Evolutionary conservation across 208 protist genomes (phyloP).

Genomic region (Leishmania tropica): DNA sequence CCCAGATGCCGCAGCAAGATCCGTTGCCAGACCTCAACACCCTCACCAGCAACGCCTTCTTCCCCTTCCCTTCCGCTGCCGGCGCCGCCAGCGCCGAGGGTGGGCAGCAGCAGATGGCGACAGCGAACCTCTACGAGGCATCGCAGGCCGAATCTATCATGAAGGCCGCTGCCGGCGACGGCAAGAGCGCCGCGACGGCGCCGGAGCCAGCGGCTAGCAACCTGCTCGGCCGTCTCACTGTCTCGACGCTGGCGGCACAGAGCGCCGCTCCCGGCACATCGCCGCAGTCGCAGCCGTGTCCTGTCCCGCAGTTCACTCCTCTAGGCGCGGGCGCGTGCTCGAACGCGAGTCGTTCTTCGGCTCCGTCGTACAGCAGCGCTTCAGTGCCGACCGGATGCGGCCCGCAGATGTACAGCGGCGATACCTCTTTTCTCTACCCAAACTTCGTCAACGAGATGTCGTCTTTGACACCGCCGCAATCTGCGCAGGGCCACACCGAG

Average conservation of each 20-base stretch:
- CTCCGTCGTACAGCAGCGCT: constrained; percentile 9
- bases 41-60: background rate
- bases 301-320: background rate
- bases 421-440: constrained; percentile 20
- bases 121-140: background rate
- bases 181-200: background rate
- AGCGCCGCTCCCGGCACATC: background rate
- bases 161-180: constrained; percentile 7
- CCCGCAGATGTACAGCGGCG: constrained; percentile 16
- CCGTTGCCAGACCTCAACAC: background rate
- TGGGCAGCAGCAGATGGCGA: background rate
- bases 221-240: constrained; percentile 2
- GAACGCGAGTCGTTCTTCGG: constrained; percentile 14
- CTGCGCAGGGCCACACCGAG: background rate
- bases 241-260: background rate
- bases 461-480: background rate
- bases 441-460: constrained; percentile 14
- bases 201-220: background rate
- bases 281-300: background rate
- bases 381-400: constrained; percentile 9
- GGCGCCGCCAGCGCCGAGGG: background rate
- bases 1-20: background rate
- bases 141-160: constrained; percentile 14
- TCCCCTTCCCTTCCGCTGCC: background rate
- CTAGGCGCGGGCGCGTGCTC: constrained; percentile 1